phyloP scores from a whole-genome alignment of 345 rosid species.

The Cardiospermum halicacabum region DNA sequence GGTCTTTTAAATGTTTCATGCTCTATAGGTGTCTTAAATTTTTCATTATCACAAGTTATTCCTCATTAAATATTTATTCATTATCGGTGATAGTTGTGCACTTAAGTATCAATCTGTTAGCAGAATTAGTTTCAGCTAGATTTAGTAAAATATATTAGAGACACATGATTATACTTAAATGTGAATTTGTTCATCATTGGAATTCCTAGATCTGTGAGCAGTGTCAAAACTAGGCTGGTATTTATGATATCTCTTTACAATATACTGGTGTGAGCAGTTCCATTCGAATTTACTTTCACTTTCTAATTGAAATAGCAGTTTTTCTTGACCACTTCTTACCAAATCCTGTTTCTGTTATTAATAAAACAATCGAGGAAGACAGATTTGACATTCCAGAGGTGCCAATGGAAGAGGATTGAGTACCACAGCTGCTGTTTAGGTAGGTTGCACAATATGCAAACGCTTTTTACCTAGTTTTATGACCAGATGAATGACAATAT shows the following conservation, averaged over 20 bases:
- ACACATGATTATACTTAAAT: not conserved
- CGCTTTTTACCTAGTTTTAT: not conserved
- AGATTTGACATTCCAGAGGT: slow-evolving; percentile 93
- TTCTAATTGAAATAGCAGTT: not conserved
- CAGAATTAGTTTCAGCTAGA: not conserved
- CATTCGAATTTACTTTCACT: not conserved
- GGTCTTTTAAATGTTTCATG: not conserved
- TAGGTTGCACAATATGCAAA: not conserved
- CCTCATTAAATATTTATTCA: not conserved
- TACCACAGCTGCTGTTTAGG: not conserved
- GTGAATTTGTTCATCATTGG: not conserved
- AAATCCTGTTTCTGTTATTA: slow-evolving; percentile 49
- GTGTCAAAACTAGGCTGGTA: no score
- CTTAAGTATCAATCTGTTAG: not conserved
- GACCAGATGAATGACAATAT: not conserved
- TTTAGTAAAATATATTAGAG: not conserved
- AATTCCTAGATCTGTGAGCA: not conserved
- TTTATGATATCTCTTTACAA: no score
- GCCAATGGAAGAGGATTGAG: slow-evolving; percentile 94
- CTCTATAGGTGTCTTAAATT: no score
- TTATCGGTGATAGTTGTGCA: not conserved
- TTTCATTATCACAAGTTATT: not conserved
- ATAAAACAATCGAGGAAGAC: slow-evolving; percentile 80
- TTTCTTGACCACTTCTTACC: slow-evolving; percentile 64
- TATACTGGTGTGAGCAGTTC: no score